phyloP scores from a whole-genome alignment of 2,329 filamentous ascomycete genomes.

The Phialocephala subalpina region DNA sequence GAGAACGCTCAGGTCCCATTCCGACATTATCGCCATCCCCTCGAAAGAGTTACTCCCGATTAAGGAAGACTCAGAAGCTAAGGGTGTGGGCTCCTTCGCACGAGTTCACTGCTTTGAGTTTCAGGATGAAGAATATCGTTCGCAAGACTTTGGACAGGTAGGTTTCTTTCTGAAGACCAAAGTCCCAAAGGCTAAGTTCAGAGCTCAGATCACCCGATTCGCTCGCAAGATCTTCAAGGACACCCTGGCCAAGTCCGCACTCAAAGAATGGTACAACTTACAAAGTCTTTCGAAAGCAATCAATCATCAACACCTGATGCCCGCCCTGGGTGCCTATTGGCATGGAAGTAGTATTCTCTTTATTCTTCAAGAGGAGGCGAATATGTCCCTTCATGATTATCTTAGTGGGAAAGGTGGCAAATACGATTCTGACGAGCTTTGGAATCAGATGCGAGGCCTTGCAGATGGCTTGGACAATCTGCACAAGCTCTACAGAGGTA shows the following conservation, averaged over 20 bases:
- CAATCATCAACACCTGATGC: slow-evolving; percentile 13
- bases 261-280: slow-evolving; percentile 13
- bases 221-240: slow-evolving; percentile 12
- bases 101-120: slow-evolving; percentile 10
- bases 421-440: slow-evolving; percentile 14
- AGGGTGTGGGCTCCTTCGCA: slow-evolving; percentile 13
- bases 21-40: slow-evolving; percentile 11
- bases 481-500: neutral
- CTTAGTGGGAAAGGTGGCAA: slow-evolving; percentile 4
- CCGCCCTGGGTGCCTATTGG: slow-evolving; percentile 5
- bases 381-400: slow-evolving; percentile 12
- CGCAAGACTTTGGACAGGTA: slow-evolving; percentile 9
- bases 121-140: slow-evolving; percentile 10
- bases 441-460: slow-evolving; percentile 10
- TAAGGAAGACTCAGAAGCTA: slow-evolving; percentile 11
- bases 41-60: slow-evolving; percentile 12
- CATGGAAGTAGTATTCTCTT: slow-evolving; percentile 12
- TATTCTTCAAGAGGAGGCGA: slow-evolving; percentile 11
- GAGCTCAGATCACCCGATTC: slow-evolving; percentile 10
- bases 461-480: slow-evolving; percentile 9
- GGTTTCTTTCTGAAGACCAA: neutral
- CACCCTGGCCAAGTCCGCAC: slow-evolving; percentile 7
- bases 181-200: neutral
- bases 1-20: slow-evolving; percentile 9
- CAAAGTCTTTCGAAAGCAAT: slow-evolving; percentile 7